Conservation (phyloP, 2,329 filamentous ascomycete genomes). For the Alternaria tenuissima region DNA sequence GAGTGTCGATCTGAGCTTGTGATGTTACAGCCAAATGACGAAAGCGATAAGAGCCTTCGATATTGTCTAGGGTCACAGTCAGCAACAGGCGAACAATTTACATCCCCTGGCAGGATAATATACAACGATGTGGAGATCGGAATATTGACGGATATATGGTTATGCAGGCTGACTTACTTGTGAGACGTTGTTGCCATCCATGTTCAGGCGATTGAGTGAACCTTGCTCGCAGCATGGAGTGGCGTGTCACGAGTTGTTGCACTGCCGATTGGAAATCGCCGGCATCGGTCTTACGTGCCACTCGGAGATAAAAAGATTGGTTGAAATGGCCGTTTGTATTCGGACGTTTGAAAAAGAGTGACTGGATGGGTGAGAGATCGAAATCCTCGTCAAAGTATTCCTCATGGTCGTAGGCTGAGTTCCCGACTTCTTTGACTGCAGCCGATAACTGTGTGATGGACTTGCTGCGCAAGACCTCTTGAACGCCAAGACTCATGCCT, state of each 20-base stretch:
- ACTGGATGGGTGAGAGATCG: constrained; percentile 45
- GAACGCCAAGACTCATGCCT: constrained; percentile 57
- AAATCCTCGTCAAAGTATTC: constrained; percentile 43
- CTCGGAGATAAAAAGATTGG: constrained; percentile 44
- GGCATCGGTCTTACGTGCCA: constrained; percentile 34
- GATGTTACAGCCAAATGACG: constrained; percentile 30
- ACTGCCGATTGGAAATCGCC: constrained; percentile 36
- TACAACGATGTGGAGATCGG: not conserved
- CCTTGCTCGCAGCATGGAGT: constrained; percentile 46
- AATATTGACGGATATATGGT: not conserved
- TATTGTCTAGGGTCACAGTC: constrained; percentile 24
- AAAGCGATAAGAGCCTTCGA: constrained; percentile 40
- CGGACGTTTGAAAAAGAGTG: constrained; percentile 42
- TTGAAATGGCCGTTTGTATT: constrained; percentile 47
- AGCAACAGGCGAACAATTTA: constrained; percentile 1
- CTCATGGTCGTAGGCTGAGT: constrained; percentile 22
- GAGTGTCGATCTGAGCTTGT: constrained; percentile 37
- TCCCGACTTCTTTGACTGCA: constrained; percentile 31
- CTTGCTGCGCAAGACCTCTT: constrained; percentile 58
- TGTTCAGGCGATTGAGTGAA: constrained; percentile 32
- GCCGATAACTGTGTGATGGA: constrained; percentile 51
- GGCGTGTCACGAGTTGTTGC: constrained; percentile 36
- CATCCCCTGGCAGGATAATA: not conserved
- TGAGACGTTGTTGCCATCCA: constrained; percentile 46
- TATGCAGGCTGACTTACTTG: constrained; percentile 22